Percentiles rank a stretch among this genome's conserved stretches.
phyloP scores from a whole-genome alignment of 2,329 filamentous ascomycete genomes.

The Aspergillus candidus region DNA sequence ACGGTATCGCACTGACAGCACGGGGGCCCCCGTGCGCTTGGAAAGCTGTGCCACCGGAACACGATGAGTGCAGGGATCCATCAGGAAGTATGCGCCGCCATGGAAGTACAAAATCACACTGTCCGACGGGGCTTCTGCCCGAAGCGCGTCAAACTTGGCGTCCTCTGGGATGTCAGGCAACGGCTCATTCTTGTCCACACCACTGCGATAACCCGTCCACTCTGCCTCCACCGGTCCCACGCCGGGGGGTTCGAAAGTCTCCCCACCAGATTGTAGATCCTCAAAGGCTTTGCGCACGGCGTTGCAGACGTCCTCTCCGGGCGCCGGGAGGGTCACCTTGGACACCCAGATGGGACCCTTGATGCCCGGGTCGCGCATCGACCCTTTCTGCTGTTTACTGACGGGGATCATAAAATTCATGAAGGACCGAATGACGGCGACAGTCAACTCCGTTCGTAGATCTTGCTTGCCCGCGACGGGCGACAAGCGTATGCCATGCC shows the following conservation, averaged over 20 bases:
- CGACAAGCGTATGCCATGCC: slow-evolving; percentile 56
- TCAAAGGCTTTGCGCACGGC: slow-evolving; percentile 36
- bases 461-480: slow-evolving; percentile 71
- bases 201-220: slow-evolving; percentile 41
- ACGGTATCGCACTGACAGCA: slow-evolving; percentile 42
- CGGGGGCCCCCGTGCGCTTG: slow-evolving; percentile 34
- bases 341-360: slow-evolving; percentile 80
- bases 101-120: slow-evolving; percentile 44
- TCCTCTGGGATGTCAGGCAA: slow-evolving; percentile 38
- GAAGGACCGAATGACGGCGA: slow-evolving; percentile 66
- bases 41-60: slow-evolving; percentile 32
- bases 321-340: slow-evolving; percentile 58
- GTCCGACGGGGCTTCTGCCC: slow-evolving; percentile 34
- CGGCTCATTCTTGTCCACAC: slow-evolving; percentile 32
- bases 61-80: slow-evolving; percentile 42
- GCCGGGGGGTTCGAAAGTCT: slow-evolving; percentile 34
- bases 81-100: slow-evolving; percentile 42
- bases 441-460: slow-evolving; percentile 64
- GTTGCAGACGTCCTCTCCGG: slow-evolving; percentile 41
- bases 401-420: slow-evolving; percentile 50
- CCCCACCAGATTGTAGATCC: slow-evolving; percentile 32
- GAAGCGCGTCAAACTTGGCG: slow-evolving; percentile 38
- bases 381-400: slow-evolving; percentile 57
- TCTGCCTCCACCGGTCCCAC: slow-evolving; percentile 37
- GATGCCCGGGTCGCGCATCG: slow-evolving; percentile 58